A percentile compares a stretch with the other conserved stretches of the same genome.
phyloP scores from a whole-genome alignment of 345 rosid genomes.

The Tarenaya hassleriana region DNA sequence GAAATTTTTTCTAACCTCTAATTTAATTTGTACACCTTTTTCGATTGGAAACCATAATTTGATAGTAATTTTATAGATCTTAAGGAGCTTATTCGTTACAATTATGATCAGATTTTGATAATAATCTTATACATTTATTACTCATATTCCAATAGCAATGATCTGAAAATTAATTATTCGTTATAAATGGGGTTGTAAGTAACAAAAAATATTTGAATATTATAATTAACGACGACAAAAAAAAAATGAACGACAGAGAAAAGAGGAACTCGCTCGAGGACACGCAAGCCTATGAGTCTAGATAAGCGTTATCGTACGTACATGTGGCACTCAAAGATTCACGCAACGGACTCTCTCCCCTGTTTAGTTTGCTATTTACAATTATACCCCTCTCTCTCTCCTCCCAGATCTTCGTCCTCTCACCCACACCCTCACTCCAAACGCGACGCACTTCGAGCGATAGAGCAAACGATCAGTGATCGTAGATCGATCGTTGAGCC shows the following conservation, averaged over 20 bases:
- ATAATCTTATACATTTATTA: too few species aligned
- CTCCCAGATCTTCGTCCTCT: neutral
- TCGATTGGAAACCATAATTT: too few species aligned
- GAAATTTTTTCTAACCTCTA: too few species aligned
- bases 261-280: slow-evolving; percentile 4
- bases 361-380: neutral
- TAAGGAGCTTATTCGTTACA: too few species aligned
- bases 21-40: too few species aligned
- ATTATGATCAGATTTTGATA: too few species aligned
- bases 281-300: neutral
- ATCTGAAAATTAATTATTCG: too few species aligned
- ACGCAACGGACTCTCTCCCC: neutral
- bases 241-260: neutral
- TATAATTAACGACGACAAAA: too few species aligned
- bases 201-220: too few species aligned
- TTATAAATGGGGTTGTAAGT: too few species aligned
- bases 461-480: neutral
- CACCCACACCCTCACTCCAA: neutral
- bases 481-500: neutral
- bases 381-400: too few species aligned
- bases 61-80: neutral
- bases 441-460: neutral
- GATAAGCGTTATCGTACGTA: slow-evolving; percentile 25
- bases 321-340: slow-evolving; percentile 24
- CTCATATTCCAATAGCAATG: too few species aligned